phyloP scores from a whole-genome alignment of 2,329 filamentous ascomycete genomes.

The Clonostachys rhizophaga region DNA sequence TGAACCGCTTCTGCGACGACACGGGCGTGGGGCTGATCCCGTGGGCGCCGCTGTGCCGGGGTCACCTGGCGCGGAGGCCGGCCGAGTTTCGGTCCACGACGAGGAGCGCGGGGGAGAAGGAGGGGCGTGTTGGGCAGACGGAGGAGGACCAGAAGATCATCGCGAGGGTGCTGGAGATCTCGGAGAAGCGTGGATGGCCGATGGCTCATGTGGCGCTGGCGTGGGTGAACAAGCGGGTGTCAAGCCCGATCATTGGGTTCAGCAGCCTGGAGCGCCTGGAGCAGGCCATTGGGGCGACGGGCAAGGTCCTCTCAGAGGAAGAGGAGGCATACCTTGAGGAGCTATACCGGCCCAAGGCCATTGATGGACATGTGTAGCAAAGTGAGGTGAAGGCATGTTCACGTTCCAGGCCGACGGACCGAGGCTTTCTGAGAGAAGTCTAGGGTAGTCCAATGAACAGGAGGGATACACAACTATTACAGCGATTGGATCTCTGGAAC shows the following conservation, averaged over 20 bases:
- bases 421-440: too few relatives aligned
- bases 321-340: slow-evolving; percentile 59
- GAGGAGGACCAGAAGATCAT: slow-evolving; percentile 3
- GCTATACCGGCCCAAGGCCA: slow-evolving; percentile 46
- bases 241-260: slow-evolving; percentile 58
- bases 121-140: slow-evolving; percentile 6
- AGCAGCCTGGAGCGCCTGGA: slow-evolving; percentile 52
- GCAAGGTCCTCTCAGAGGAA: slow-evolving; percentile 45
- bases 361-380: slow-evolving; percentile 11
- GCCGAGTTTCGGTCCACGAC: slow-evolving; percentile 9
- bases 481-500: too few relatives aligned
- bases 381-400: too few relatives aligned
- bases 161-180: slow-evolving; percentile 39
- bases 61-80: slow-evolving; percentile 19
- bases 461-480: too few relatives aligned
- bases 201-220: slow-evolving; percentile 63
- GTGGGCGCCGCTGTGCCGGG: slow-evolving; percentile 11
- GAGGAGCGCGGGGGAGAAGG: slow-evolving; percentile 22
- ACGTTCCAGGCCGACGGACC: too few relatives aligned
- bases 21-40: slow-evolving; percentile 35
- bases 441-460: too few relatives aligned
- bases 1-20: slow-evolving; percentile 33
- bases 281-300: slow-evolving; percentile 55
- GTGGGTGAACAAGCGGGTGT: slow-evolving; percentile 51
- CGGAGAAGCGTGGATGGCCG: slow-evolving; percentile 48